Conservation (phyloP, 78 protist genomes). For the Neovahlkampfia damariscottae region DNA sequence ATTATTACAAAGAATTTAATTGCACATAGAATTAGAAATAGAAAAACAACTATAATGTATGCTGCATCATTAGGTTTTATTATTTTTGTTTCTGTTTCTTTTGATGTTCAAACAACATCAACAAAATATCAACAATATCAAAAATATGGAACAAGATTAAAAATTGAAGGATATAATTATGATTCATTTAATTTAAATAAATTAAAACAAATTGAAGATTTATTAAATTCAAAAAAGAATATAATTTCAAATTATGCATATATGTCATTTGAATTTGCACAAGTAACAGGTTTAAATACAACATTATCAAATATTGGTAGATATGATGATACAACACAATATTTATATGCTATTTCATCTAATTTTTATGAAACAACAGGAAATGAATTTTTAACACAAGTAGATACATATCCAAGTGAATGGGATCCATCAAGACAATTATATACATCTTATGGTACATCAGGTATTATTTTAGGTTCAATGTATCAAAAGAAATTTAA, state of each 20-base stretch:
- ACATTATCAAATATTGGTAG: too few species aligned
- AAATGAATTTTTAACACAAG: too few species aligned
- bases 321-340: too few species aligned
- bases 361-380: too few species aligned
- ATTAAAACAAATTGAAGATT: neutral
- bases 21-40: constrained; percentile 76
- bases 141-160: neutral
- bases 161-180: neutral
- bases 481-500: neutral
- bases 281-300: too few species aligned
- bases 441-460: neutral
- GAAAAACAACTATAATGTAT: constrained; percentile 83
- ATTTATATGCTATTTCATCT: too few species aligned
- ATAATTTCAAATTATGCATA: neutral
- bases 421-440: neutral
- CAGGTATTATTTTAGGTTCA: neutral
- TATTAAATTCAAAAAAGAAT: neutral
- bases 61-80: constrained; percentile 65
- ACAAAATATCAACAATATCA: neutral
- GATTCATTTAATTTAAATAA: neutral
- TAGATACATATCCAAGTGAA: neutral
- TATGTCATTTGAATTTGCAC: too few species aligned
- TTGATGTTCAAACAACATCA: constrained; percentile 21
- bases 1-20: constrained; percentile 62
- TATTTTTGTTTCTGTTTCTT: constrained; percentile 60